These are phyloP conservation scores for Cladosporium phlei DNA, from an alignment of 2,329 filamentous ascomycete species.

Conservation along the genomic window DNA sequence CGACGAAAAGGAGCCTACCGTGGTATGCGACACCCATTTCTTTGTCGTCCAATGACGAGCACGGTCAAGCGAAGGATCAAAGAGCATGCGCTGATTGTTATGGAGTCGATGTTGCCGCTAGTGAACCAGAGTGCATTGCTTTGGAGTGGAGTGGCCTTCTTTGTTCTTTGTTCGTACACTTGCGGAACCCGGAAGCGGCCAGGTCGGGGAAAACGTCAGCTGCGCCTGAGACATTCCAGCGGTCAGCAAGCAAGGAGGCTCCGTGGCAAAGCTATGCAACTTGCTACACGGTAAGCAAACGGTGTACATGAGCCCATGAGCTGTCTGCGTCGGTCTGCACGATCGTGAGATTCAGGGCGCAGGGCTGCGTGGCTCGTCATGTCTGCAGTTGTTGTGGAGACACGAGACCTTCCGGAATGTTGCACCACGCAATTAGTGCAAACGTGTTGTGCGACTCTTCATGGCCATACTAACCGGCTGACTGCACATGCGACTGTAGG, in stretches of 20 bases:
- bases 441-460: conserved; percentile 24
- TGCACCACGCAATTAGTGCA: conserved; percentile 19
- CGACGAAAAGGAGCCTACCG: conserved; percentile 19
- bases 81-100: conserved; percentile 29
- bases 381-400: conserved; percentile 25
- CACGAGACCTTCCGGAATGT: conserved; percentile 23
- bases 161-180: conserved; percentile 34
- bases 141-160: conserved; percentile 22
- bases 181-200: conserved; percentile 29
- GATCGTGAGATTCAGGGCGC: conserved; percentile 11
- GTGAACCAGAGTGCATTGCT: conserved; percentile 14
- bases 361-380: conserved; percentile 15
- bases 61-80: conserved; percentile 22
- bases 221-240: conserved; percentile 31
- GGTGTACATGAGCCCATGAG: conserved; percentile 19
- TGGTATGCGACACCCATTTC: conserved; percentile 26
- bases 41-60: conserved; percentile 31
- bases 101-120: conserved; percentile 21
- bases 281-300: conserved; percentile 27
- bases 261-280: conserved; percentile 25
- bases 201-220: conserved; percentile 25
- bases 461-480: conserved; percentile 5
- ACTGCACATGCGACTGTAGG: conserved; percentile 5
- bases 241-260: conserved; percentile 29
- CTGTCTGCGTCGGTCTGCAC: not conserved